Evolutionary conservation across 306 rosid genomes (phyloP).

Genomic region (Trifolium subterraneum): DNA sequence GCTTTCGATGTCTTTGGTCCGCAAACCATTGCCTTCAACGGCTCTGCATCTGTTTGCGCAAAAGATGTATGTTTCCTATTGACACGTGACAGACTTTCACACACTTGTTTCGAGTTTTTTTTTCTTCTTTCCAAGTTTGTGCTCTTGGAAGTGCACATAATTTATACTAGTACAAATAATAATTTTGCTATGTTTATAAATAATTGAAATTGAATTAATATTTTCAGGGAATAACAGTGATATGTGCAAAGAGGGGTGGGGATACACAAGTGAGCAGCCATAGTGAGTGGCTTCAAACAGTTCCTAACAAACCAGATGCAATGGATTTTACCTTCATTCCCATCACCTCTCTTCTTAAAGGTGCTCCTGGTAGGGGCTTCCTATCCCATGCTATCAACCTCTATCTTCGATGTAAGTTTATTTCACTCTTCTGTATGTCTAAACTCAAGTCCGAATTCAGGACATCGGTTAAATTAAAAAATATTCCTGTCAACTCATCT

Average conservation of each 20-base stretch:
- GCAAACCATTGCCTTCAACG: constrained; percentile 52
- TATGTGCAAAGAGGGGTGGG: constrained; percentile 81
- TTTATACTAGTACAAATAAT: not conserved
- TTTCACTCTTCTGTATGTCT: not conserved
- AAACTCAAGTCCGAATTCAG: too few species aligned
- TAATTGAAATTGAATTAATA: not conserved
- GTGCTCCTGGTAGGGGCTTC: constrained; percentile 81
- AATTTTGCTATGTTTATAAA: constrained; percentile 1
- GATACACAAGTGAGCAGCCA: constrained; percentile 62
- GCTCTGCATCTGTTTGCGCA: constrained; percentile 56
- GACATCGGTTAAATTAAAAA: not conserved
- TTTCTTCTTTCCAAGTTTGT: not conserved
- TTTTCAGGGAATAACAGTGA: constrained; percentile 71
- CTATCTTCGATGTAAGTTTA: constrained; percentile 81
- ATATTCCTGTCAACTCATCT: constrained; percentile 40
- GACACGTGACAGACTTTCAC: not conserved
- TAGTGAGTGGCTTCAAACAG: constrained; percentile 84
- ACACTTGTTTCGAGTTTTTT: not conserved
- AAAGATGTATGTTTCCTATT: constrained; percentile 67
- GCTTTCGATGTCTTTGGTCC: constrained; percentile 79
- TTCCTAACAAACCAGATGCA: constrained; percentile 68
- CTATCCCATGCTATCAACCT: constrained; percentile 91
- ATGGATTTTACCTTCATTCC: constrained; percentile 75
- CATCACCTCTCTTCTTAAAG: constrained; percentile 81
- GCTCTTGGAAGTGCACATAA: not conserved